Evolutionary conservation across 1,139 yeast species (phyloP), one percentile per base, ranked within the genome.

Genomic region (Debaryomycetaceae sp.): DNA sequence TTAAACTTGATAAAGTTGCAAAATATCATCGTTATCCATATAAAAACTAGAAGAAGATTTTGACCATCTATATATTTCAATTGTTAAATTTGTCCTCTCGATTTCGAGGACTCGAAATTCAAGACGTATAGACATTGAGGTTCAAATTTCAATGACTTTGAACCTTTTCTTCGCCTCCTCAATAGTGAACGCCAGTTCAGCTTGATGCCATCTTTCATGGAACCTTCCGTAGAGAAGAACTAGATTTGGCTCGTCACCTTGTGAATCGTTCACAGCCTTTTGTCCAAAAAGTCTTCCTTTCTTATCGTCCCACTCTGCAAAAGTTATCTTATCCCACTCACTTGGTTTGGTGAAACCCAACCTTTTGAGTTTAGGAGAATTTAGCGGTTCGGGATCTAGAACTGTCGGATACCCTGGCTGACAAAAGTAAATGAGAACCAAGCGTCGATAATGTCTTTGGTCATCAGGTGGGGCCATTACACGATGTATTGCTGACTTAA

Each of bases 371-470:
- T 66, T 66, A 5, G 74, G 72, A 5, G 76, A 70, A 20, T 61
- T 54, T 27, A 74, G 50, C 6, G 63, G 58, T 22, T 69, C 76
- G 2, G 78, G 78, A 45, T 74, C 78, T 33, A 74, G 51, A 11
- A 56, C 45, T 5, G 68, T 58, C 11, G 51, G 57, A 45, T 53
- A 52, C 24, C 60, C 58, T n/a, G 67, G 68, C 49, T 70, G 65
- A 45, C 68, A 60, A 53, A 76, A 76, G 49, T 75, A 75, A 36
- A 76, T 76, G 6, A 75, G 50, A 1, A 72, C 76, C 43, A 72
- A 59, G 42, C 81, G 60, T 35, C 65, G 61, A 50, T 56, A 70
- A 4, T 51, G 45, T 27, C 56, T 56, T 46, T 65, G 70, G 42
- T 65, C 70, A 23, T 52, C 55, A 5, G 70, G 70, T 8, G 70